Evolutionary conservation across 768 basidiomycete genomes (phyloP).

Genomic region (Auricularia sp.): DNA sequence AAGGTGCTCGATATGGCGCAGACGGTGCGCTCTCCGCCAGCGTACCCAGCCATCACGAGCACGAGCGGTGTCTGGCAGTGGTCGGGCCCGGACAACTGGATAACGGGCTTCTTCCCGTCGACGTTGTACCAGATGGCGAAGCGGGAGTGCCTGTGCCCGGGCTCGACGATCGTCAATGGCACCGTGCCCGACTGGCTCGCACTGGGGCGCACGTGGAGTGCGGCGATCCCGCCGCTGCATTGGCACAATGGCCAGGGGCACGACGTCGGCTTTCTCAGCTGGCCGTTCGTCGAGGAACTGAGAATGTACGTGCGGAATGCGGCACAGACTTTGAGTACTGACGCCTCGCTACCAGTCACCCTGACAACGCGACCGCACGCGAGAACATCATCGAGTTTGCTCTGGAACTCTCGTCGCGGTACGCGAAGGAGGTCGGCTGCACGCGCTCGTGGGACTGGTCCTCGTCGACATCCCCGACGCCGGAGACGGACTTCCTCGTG

Average conservation of each 20-base stretch:
- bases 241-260: constrained; percentile 43
- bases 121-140: constrained; percentile 50
- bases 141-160: constrained; percentile 38
- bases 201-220: constrained; percentile 42
- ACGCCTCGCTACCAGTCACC: constrained; percentile 28
- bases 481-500: constrained; percentile 22
- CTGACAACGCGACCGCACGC: constrained; percentile 42
- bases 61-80: constrained; percentile 14
- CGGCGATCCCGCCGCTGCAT: constrained; percentile 43
- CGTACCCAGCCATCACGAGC: constrained; percentile 53
- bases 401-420: constrained; percentile 44
- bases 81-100: constrained; percentile 52
- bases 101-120: constrained; percentile 57
- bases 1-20: constrained; percentile 52
- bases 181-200: constrained; percentile 36
- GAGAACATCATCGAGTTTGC: constrained; percentile 51
- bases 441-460: constrained; percentile 1
- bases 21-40: constrained; percentile 29
- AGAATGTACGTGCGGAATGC: constrained; percentile 31
- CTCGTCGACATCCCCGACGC: neutral
- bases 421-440: constrained; percentile 43
- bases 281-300: constrained; percentile 56
- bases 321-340: neutral
- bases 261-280: constrained; percentile 65
- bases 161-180: constrained; percentile 32